Conservation (phyloP, 2,329 filamentous ascomycete genomes). For the Neonectria faginata region DNA sequence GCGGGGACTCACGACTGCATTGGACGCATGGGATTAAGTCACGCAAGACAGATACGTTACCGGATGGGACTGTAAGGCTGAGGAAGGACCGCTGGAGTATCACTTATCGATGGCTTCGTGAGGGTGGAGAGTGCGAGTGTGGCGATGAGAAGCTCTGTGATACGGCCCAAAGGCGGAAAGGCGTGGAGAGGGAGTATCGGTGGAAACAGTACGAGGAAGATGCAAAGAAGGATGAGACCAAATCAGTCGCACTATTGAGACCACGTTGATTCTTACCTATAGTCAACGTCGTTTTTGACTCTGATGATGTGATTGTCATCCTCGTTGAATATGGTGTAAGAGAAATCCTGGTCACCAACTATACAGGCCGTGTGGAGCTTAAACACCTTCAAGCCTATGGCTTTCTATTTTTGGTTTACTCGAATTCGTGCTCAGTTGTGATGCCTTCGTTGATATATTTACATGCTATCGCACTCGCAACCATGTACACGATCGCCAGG, state of each 20-base stretch:
- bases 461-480: too few species aligned
- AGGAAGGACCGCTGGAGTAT: conserved; percentile 64
- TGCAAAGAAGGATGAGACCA: conserved; percentile 26
- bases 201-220: conserved; percentile 55
- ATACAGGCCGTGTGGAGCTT: too few species aligned
- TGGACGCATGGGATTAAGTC: conserved; percentile 68
- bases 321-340: too few species aligned
- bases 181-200: conserved; percentile 63
- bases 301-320: too few species aligned
- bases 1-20: conserved; percentile 61
- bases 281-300: too few species aligned
- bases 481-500: too few species aligned
- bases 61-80: conserved; percentile 58
- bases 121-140: conserved; percentile 61
- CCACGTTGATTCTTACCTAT: too few species aligned
- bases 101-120: conserved; percentile 65
- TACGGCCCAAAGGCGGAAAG: conserved; percentile 59
- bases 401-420: too few species aligned
- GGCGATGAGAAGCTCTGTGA: conserved; percentile 63
- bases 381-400: too few species aligned
- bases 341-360: too few species aligned
- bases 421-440: too few species aligned
- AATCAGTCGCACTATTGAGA: neutral
- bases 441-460: too few species aligned
- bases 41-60: conserved; percentile 62